Evolutionary conservation across 2,329 filamentous ascomycete species (phyloP).

Genomic region (Cladophialophora chaetospira): DNA sequence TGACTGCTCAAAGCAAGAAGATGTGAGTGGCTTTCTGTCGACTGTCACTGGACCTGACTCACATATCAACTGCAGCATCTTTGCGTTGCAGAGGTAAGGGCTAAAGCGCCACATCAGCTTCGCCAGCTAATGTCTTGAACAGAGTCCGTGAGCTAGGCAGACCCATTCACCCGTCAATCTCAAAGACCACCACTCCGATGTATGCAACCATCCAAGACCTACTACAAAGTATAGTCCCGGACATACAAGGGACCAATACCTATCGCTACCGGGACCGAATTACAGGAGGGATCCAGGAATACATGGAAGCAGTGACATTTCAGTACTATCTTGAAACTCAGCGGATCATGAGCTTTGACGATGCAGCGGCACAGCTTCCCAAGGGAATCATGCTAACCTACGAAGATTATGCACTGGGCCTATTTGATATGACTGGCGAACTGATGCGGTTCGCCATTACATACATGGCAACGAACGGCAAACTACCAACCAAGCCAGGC

Average conservation of each 20-base stretch:
- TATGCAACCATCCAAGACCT: conserved; percentile 70
- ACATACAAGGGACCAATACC: conserved; percentile 76
- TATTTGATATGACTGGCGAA: conserved; percentile 94
- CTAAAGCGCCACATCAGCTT: no score
- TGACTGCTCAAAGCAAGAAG: conserved; percentile 94
- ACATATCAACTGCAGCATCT: conserved; percentile 61
- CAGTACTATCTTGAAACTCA: conserved; percentile 82
- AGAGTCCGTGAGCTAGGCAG: conserved; percentile 45
- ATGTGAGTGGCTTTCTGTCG: conserved; percentile 61
- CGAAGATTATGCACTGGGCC: conserved; percentile 84
- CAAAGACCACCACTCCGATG: conserved; percentile 69
- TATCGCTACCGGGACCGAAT: conserved; percentile 80
- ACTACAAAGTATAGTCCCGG: conserved; percentile 67
- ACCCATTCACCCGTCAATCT: conserved; percentile 66
- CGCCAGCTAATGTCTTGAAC: no score
- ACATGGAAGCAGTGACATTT: conserved; percentile 88
- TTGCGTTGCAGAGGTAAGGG: conserved; percentile 77
- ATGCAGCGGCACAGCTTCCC: conserved; percentile 53
- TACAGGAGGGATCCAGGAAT: conserved; percentile 83
- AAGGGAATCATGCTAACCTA: conserved; percentile 66
- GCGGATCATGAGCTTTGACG: conserved; percentile 67
- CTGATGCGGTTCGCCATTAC: conserved; percentile 96
- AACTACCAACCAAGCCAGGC: conserved; percentile 24
- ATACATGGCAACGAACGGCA: conserved; percentile 66
- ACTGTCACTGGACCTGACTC: conserved; percentile 3